A percentile compares a stretch with the other conserved stretches of the same genome.
These are phyloP conservation scores for Nematodospora anomalae DNA, from an alignment of 1,139 yeast genomes.

Conservation along the genomic window DNA sequence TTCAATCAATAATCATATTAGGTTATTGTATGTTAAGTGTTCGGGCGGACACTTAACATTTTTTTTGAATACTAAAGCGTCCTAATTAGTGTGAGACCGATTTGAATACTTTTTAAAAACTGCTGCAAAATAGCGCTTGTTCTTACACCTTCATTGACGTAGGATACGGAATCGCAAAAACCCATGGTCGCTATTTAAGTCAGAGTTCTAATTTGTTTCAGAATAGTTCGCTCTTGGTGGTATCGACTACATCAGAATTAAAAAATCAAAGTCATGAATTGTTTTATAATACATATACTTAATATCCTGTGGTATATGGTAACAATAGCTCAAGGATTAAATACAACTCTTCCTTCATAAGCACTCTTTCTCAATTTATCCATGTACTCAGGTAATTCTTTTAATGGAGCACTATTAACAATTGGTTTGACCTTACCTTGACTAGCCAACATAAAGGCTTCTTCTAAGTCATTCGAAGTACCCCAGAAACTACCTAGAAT, in stretches of 20 bases:
- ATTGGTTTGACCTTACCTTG: constrained; percentile 38
- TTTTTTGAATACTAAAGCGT: no score
- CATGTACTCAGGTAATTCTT: constrained; percentile 34
- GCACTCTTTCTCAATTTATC: constrained; percentile 34
- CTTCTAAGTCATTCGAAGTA: constrained; percentile 38
- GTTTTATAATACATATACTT: no score
- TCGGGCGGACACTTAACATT: no score
- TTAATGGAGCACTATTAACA: constrained; percentile 30
- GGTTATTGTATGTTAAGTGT: no score
- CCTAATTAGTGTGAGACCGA: no score
- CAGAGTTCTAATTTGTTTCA: background rate
- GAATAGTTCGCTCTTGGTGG: background rate
- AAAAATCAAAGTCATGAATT: no score
- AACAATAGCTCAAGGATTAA: constrained; percentile 24
- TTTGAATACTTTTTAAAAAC: no score
- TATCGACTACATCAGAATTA: background rate
- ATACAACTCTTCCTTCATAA: constrained; percentile 41
- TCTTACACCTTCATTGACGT: no score
- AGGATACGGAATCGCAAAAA: no score
- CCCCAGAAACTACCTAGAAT: constrained; percentile 45
- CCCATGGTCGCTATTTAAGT: constrained; percentile 52
- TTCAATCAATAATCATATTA: no score
- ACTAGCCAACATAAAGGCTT: constrained; percentile 39
- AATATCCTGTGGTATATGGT: no score
- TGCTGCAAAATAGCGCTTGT: no score